Evolutionary conservation across 139 green algal species (phyloP), one percentile per base, ranked within the genome.

Genomic region (Raphidocelis subcapitata): DNA sequence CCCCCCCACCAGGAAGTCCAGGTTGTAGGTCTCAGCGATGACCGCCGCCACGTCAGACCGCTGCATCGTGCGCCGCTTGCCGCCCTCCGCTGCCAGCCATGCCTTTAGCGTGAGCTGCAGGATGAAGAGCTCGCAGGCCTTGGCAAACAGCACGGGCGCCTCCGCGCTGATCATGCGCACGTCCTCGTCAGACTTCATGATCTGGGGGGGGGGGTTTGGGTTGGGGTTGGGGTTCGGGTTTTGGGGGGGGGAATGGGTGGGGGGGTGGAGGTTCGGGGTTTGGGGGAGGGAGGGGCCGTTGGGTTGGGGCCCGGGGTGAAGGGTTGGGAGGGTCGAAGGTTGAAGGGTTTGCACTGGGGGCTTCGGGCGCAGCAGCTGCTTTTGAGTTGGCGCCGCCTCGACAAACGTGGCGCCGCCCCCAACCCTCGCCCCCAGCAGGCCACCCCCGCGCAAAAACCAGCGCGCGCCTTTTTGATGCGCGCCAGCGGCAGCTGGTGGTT

Each of bases 121-220:
- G 41, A 98, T 98, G 82, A 98, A 98, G 86, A 98, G 95, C 82
- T 99, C 95, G 77, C 95, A 99, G 2, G 95, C 95, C 86, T 97
- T 97, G 36, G 94, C 92, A 81, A 99, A 99, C 23, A 99, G 79
- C 16, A 99, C 95, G 0, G 96, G 96, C 0, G 96, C 96, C 70
- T 99, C 96, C 23, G 95, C 92, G 65, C 86, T 93, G 72, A 97
- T 97, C 93, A 97, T 97, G 26, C 93, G 80, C 61, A 99, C 94
- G 72, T 98, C 94, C 81, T 99, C 95, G 51, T 97, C 93, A 21
- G 87, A 95, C 80, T 99, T 99, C 96, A 99, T 99, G 55, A 99
- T 99, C 89, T 96, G 87, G 52, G 71, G n/a, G n/a, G n/a, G n/a
- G n/a, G n/a, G n/a, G n/a, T n/a, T n/a, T n/a, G n/a, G n/a, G n/a